These are phyloP conservation scores for Creolimax fragrantissima DNA, from an alignment of 78 protist species.

Conservation along the genomic window DNA sequence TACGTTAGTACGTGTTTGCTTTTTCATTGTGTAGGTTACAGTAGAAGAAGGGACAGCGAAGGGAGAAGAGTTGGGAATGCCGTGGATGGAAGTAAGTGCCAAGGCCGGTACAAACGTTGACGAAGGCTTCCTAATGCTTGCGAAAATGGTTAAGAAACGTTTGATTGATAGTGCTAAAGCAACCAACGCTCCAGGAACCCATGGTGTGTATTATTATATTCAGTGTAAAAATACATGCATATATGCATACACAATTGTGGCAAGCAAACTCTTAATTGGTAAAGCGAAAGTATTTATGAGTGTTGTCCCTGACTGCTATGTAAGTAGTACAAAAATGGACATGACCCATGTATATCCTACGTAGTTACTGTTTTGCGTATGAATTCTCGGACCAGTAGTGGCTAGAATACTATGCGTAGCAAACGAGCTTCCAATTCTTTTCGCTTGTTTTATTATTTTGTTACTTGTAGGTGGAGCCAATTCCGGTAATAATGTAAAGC, in stretches of 20 bases:
- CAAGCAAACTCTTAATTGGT: not conserved
- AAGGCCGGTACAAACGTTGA: not conserved
- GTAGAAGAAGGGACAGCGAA: not conserved
- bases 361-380: too few species aligned
- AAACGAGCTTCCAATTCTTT: too few species aligned
- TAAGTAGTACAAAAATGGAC: too few species aligned
- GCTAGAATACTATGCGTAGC: too few species aligned
- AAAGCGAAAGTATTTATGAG: not conserved
- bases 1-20: too few species aligned
- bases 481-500: not conserved
- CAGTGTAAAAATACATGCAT: not conserved
- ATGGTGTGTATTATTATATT: not conserved
- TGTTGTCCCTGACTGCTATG: too few species aligned
- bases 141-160: not conserved
- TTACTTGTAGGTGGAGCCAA: too few species aligned
- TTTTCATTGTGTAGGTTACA: too few species aligned
- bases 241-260: not conserved
- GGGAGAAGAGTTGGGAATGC: not conserved
- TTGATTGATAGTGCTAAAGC: not conserved
- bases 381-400: too few species aligned
- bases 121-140: not conserved
- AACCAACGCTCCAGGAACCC: not conserved
- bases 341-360: too few species aligned
- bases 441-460: too few species aligned
- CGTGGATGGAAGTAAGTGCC: not conserved